These are phyloP conservation scores for Pleodorina starrii DNA, from an alignment of 139 green algal genomes.

Conservation along the genomic window DNA sequence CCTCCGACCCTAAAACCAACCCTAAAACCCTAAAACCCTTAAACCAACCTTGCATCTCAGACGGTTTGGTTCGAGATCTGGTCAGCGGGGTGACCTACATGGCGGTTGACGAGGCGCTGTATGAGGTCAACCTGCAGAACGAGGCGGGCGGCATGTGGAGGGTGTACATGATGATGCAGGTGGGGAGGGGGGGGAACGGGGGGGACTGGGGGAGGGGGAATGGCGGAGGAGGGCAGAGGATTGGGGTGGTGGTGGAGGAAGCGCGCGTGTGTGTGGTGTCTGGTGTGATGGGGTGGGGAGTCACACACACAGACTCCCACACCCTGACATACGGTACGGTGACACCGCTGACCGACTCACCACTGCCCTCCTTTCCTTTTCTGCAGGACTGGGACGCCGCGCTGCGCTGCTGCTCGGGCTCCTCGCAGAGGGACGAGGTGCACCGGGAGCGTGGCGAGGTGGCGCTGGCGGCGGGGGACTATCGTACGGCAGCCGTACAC, in stretches of 20 bases:
- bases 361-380: neutral
- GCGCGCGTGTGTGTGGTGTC: neutral
- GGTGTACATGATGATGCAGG: conserved; percentile 79
- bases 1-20: too few species aligned
- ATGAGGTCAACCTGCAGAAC: conserved; percentile 74
- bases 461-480: conserved; percentile 65
- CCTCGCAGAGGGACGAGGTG: conserved; percentile 77
- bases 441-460: conserved; percentile 63
- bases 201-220: neutral
- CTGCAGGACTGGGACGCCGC: conserved; percentile 62
- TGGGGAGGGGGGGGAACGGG: neutral
- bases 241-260: neutral
- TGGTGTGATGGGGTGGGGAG: too few species aligned
- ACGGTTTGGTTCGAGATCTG: conserved; percentile 49
- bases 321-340: too few species aligned
- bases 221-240: neutral
- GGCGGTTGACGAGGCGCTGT: conserved; percentile 66
- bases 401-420: conserved; percentile 57
- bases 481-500: conserved; percentile 64
- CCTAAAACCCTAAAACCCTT: too few species aligned
- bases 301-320: too few species aligned
- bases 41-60: too few species aligned
- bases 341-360: neutral
- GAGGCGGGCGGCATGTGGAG: conserved; percentile 90
- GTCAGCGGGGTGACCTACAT: conserved; percentile 52